Evolutionary conservation across 495 filamentous ascomycete genomes (phyloP).

Genomic region (Aspergillus hancockii): DNA sequence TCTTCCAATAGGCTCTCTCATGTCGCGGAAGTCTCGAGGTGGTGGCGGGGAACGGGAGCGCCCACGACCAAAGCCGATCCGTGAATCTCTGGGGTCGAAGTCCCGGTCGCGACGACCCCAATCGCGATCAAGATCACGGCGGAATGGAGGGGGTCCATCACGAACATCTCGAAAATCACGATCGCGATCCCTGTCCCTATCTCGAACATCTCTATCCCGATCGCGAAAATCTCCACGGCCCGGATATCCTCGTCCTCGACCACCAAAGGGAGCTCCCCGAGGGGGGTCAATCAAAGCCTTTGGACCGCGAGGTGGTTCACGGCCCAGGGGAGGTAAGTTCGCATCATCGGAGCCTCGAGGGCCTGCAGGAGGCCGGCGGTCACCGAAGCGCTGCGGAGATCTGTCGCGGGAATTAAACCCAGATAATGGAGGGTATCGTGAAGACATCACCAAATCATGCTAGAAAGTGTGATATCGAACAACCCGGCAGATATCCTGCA

Average conservation of each 20-base stretch:
- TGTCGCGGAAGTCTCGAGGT: slow-evolving; percentile 53
- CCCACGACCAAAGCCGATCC: slow-evolving; percentile 43
- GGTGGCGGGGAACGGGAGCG: slow-evolving; percentile 46
- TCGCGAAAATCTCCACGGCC: slow-evolving; percentile 64
- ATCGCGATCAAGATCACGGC: slow-evolving; percentile 44
- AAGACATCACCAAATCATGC: slow-evolving; percentile 53
- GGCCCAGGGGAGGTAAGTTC: slow-evolving; percentile 35
- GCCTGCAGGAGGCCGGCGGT: slow-evolving; percentile 43
- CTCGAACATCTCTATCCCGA: slow-evolving; percentile 53
- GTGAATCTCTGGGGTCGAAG: slow-evolving; percentile 44
- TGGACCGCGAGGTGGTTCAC: slow-evolving; percentile 69
- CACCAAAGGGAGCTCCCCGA: slow-evolving; percentile 50
- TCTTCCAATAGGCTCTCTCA: slow-evolving; percentile 39
- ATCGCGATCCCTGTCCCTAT: slow-evolving; percentile 45
- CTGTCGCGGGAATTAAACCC: slow-evolving; percentile 52
- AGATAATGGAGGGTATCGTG: slow-evolving; percentile 47
- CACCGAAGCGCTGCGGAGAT: slow-evolving; percentile 47
- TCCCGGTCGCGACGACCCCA: slow-evolving; percentile 39
- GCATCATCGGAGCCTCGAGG: slow-evolving; percentile 45
- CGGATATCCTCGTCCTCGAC: slow-evolving; percentile 48
- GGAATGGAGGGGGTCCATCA: slow-evolving; percentile 33
- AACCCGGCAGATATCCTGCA: slow-evolving; percentile 25
- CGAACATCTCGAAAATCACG: slow-evolving; percentile 41
- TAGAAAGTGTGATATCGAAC: slow-evolving; percentile 24
- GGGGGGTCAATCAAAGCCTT: slow-evolving; percentile 68